A percentile compares a stretch with the other conserved stretches of the same genome.
Evolutionary conservation across 225 moss, liverwort and hornwort genomes (phyloP).

Genomic region (Polytrichum formosum): DNA sequence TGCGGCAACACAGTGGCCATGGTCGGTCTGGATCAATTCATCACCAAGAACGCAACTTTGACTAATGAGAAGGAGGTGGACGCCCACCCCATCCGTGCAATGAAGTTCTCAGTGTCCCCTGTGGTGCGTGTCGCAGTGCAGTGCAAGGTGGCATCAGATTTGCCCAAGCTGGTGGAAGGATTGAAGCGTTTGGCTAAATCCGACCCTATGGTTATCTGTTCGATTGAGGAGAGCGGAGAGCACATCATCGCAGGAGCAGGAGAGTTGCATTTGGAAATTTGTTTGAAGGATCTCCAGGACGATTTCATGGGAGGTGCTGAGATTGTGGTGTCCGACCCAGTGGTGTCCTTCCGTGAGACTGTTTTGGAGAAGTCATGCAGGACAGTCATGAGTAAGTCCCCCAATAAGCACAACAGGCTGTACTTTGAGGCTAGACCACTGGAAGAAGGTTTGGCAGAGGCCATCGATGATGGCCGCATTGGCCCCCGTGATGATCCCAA

Average conservation of each 20-base stretch:
- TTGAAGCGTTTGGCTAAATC: constrained; percentile 47
- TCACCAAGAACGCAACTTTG: constrained; percentile 39
- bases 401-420: constrained; percentile 44
- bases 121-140: constrained; percentile 50
- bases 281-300: constrained; percentile 14
- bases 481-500: constrained; percentile 23
- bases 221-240: constrained; percentile 16
- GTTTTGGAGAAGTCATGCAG: constrained; percentile 22
- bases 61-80: constrained; percentile 35
- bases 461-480: constrained; percentile 29
- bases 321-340: constrained; percentile 26
- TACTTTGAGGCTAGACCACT: constrained; percentile 37
- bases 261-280: constrained; percentile 25
- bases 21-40: constrained; percentile 43
- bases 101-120: constrained; percentile 48
- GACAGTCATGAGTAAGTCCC: constrained; percentile 38
- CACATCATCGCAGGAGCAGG: constrained; percentile 29
- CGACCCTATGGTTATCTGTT: constrained; percentile 24
- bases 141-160: constrained; percentile 26
- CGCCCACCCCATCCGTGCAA: constrained; percentile 44
- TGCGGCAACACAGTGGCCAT: constrained; percentile 51
- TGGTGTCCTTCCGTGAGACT: constrained; percentile 42
- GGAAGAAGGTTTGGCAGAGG: constrained; percentile 19
- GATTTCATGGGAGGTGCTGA: constrained; percentile 30
- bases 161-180: constrained; percentile 45